Evolutionary conservation across 805 yeast genomes (phyloP).

Genomic region (Metschnikowia lochheadii): DNA sequence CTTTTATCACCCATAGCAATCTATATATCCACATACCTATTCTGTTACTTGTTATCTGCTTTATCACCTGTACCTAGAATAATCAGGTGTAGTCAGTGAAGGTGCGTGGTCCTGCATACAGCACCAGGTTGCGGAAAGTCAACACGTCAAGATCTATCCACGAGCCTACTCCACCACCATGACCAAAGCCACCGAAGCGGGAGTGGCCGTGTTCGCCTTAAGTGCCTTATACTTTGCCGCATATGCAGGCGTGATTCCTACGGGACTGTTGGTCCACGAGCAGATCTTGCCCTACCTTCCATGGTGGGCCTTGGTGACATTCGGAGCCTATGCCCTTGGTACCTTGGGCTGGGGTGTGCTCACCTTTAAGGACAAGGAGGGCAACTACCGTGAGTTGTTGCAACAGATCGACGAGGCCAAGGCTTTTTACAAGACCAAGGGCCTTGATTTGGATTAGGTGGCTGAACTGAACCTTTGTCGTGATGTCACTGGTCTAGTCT

Average conservation of each 20-base stretch:
- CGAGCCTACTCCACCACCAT: slow-evolving; percentile 24
- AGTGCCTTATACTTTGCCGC: slow-evolving; percentile 53
- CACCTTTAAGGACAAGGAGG: slow-evolving; percentile 69
- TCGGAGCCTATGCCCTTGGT: slow-evolving; percentile 66
- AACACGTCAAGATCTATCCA: slow-evolving; percentile 8
- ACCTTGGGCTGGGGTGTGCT: slow-evolving; percentile 65
- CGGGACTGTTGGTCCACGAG: slow-evolving; percentile 41
- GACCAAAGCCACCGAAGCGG: slow-evolving; percentile 68
- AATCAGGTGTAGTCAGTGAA: neutral
- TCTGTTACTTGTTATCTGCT: too few relatives aligned
- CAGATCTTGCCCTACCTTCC: slow-evolving; percentile 66
- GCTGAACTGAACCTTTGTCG: too few relatives aligned
- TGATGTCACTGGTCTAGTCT: too few relatives aligned
- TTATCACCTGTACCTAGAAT: too few relatives aligned
- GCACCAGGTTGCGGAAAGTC: neutral
- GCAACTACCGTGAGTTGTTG: slow-evolving; percentile 58
- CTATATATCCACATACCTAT: too few relatives aligned
- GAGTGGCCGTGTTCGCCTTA: slow-evolving; percentile 41
- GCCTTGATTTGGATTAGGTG: slow-evolving; percentile 40
- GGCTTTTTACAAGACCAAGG: slow-evolving; percentile 50
- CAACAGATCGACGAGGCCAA: slow-evolving; percentile 60
- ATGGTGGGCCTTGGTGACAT: slow-evolving; percentile 64
- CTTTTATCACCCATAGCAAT: too few relatives aligned
- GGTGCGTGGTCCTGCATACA: neutral
- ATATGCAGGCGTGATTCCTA: slow-evolving; percentile 50